Base-by-base conservation (phyloP, 176 grass and related monocot genomes). In the Pontederia paniculata region DNA sequence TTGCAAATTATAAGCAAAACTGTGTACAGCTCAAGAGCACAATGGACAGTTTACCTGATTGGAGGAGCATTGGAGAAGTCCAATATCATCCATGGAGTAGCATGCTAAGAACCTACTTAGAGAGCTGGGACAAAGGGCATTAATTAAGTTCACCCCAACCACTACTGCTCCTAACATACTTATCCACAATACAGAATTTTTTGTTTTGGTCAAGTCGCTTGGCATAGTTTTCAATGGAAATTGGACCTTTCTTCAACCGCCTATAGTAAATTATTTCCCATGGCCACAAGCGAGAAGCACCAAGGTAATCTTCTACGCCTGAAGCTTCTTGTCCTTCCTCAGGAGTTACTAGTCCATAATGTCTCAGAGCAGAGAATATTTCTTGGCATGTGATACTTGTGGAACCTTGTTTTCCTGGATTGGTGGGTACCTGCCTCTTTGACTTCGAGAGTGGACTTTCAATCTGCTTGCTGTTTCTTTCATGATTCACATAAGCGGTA, bases 141-240 rank as follows among this genome's bases (percentile, higher is more conserved):
- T 74, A 65, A 49, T 57, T 42, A 56, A 22, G 44, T 45, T 85
- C 82, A 56, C 69, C 66, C 82, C 76, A 85, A 56, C 77, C 82
- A 70, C 77, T 70, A 52, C 82, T 80, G 69, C 82, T 85, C 69
- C 82, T 80, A 19, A 85, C 70, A 65, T 77, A 80, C 69, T 65
- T 66, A 66, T 85, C 82, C 12, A 73, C 69, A 17, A 77, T 85
- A 52, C 77, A 63, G 56, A 45, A 85, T 47, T 85, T 64, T 60
- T 68, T 85, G 69, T 85, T 85, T 61, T 84, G 77, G 54, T 77
- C 73, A 52, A 85, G 54, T 42, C 68, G 58, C 21, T 57, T 85
- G 22, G 69, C 68, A 60, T 80, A 85, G 54, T 85, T 85, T 58
- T 85, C 69, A 9, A 73, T 73, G 44, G 77, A 76, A 52, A 85